Percentiles rank a stretch among this genome's conserved stretches.
Conservation (phyloP, 179 eudicot genomes). For the Actinidia chinensis region DNA sequence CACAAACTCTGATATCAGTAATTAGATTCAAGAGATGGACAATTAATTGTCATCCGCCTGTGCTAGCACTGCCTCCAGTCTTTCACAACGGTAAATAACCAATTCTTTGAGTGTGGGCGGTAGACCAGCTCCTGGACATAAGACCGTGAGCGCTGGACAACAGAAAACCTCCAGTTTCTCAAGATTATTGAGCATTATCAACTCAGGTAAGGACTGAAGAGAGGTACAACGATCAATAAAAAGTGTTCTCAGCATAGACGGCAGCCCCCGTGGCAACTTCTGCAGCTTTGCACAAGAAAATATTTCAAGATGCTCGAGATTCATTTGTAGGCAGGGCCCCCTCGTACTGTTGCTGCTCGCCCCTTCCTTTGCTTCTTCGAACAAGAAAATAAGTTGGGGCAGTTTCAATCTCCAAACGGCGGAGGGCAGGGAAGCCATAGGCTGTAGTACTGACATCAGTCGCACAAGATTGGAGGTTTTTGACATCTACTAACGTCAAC, state of each 20-base stretch:
- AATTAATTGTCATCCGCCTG: neutral
- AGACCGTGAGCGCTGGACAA: neutral
- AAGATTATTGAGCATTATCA: neutral
- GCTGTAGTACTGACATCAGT: neutral
- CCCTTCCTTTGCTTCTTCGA: neutral
- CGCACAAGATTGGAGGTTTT: neutral
- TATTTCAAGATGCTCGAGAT: neutral
- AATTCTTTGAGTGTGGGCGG: neutral
- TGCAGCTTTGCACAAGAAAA: neutral
- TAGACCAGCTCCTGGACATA: neutral
- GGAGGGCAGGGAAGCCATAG: neutral
- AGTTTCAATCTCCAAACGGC: neutral
- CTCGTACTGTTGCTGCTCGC: neutral
- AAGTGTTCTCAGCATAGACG: neutral
- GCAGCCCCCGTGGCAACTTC: neutral
- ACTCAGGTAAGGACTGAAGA: neutral
- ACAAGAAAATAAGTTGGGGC: slow-evolving; percentile 2
- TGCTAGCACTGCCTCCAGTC: neutral
- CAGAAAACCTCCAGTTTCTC: neutral
- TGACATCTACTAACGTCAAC: neutral
- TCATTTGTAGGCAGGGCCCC: neutral
- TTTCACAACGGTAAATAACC: accelerated
- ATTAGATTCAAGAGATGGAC: neutral
- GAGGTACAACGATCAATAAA: neutral
- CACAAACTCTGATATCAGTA: accelerated